A percentile compares a stretch with the other conserved stretches of the same genome.
These are phyloP conservation scores for Centaurea solstitialis DNA, from an alignment of 129 eudicot genomes.

Conservation along the genomic window DNA sequence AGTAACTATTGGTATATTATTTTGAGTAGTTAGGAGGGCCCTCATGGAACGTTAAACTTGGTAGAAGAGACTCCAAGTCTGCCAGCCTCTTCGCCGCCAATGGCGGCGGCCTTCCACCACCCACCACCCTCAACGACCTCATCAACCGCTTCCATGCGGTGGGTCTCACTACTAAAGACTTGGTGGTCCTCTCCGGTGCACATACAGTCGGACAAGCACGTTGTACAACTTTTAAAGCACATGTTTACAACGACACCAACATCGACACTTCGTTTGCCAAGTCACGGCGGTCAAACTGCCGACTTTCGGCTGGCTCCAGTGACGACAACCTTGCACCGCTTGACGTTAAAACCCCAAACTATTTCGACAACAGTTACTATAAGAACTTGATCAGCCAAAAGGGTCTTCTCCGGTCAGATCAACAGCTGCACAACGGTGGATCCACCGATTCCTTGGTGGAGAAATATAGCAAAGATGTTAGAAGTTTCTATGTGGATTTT, in stretches of 20 bases:
- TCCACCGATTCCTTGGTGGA: slow-evolving; percentile 30
- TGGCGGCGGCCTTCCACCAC: slow-evolving; percentile 40
- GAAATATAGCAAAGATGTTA: slow-evolving; percentile 18
- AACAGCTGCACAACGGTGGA: slow-evolving; percentile 27
- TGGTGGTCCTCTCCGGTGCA: slow-evolving; percentile 56
- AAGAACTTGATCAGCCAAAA: slow-evolving; percentile 22
- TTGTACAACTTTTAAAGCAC: slow-evolving; percentile 47
- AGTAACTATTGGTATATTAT: too few species aligned
- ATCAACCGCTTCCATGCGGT: slow-evolving; percentile 38
- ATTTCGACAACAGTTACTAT: slow-evolving; percentile 43
- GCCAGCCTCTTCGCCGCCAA: slow-evolving; percentile 49
- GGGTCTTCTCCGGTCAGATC: slow-evolving; percentile 55
- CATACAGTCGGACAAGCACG: slow-evolving; percentile 67
- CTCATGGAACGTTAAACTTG: slow-evolving; percentile 51
- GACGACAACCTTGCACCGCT: slow-evolving; percentile 40
- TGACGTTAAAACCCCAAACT: slow-evolving; percentile 38
- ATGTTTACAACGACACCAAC: slow-evolving; percentile 48
- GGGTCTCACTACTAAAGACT: slow-evolving; percentile 51
- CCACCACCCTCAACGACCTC: slow-evolving; percentile 38
- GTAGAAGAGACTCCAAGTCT: slow-evolving; percentile 51
- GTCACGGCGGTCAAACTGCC: slow-evolving; percentile 27
- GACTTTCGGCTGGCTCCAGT: slow-evolving; percentile 17
- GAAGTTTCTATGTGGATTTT: slow-evolving; percentile 22
- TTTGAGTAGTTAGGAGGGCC: slow-evolving; percentile 52
- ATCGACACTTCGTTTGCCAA: slow-evolving; percentile 46